A percentile compares a stretch with the other conserved stretches of the same genome.
Conservation (phyloP, 768 basidiomycete genomes). For the Hericium erinaceus region DNA sequence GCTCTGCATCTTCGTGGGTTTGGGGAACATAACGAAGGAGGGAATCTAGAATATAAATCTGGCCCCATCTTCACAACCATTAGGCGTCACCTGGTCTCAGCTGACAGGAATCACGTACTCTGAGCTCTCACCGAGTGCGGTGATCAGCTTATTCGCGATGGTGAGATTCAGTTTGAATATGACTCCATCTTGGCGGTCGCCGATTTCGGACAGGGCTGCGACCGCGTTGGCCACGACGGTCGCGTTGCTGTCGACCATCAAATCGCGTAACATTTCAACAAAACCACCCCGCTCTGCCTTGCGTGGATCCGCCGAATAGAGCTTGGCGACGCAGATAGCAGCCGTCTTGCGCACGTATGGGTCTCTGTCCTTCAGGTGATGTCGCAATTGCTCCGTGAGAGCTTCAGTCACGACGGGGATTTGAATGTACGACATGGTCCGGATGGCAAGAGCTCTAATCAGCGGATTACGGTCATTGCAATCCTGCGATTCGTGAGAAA, state of each 20-base stretch:
- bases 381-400: conserved; percentile 82
- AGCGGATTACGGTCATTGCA: conserved; percentile 94
- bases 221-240: conserved; percentile 98
- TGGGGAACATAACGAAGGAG: conserved; percentile 92
- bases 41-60: conserved; percentile 95
- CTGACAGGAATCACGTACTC: conserved; percentile 54
- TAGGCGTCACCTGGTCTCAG: background rate
- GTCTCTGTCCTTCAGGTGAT: conserved; percentile 88
- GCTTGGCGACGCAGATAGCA: conserved; percentile 93
- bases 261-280: conserved; percentile 82
- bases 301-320: conserved; percentile 82
- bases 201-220: conserved; percentile 93
- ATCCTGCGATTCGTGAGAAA: conserved; percentile 46
- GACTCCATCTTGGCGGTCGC: conserved; percentile 90
- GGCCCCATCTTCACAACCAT: conserved; percentile 77
- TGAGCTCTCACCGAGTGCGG: conserved; percentile 91
- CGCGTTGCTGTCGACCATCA: conserved; percentile 89
- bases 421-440: conserved; percentile 99
- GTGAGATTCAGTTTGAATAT: conserved; percentile 83
- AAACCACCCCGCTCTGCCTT: conserved; percentile 86
- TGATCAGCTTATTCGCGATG: conserved; percentile 81
- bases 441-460: conserved; percentile 92
- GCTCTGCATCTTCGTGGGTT: conserved; percentile 77
- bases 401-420: conserved; percentile 81
- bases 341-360: conserved; percentile 99